Conservation (phyloP, 2,329 filamentous ascomycete genomes). For the Xylariaceae sp. region DNA sequence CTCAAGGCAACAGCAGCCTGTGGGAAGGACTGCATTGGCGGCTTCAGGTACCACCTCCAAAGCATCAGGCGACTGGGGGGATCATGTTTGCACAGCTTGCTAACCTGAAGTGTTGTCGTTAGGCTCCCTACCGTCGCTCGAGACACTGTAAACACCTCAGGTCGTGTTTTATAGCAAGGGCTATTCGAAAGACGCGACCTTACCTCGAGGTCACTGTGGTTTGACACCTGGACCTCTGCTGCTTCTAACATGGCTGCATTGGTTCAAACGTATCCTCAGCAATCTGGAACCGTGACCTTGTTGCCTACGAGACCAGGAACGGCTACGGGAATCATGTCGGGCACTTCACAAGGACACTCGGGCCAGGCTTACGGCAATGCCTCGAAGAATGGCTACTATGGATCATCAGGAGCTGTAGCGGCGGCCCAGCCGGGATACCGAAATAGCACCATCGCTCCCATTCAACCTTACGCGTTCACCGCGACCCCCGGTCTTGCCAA, state of each 20-base stretch:
- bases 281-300: constrained; percentile 67
- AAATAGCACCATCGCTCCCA: constrained; percentile 49
- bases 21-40: constrained; percentile 2
- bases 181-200: constrained; percentile 16
- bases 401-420: constrained; percentile 42
- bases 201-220: constrained; percentile 19
- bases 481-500: constrained; percentile 61
- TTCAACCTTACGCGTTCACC: constrained; percentile 74
- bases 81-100: constrained; percentile 1
- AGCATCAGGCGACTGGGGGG: neutral
- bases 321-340: constrained; percentile 54
- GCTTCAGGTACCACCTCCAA: constrained; percentile 5
- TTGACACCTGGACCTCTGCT: constrained; percentile 16
- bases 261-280: constrained; percentile 75
- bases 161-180: constrained; percentile 7
- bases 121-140: constrained; percentile 6
- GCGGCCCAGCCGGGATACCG: constrained; percentile 46
- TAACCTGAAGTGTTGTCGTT: constrained; percentile 3
- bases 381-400: constrained; percentile 48
- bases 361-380: constrained; percentile 47
- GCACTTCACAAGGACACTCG: constrained; percentile 43
- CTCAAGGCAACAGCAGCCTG: constrained; percentile 5
- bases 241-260: constrained; percentile 65
- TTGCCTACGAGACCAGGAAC: constrained; percentile 68
- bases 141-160: constrained; percentile 3